A percentile compares a stretch with the other conserved stretches of the same genome.
These are phyloP conservation scores for Xylariaceae sp. DNA, from an alignment of 2,329 filamentous ascomycete species.

Conservation along the genomic window DNA sequence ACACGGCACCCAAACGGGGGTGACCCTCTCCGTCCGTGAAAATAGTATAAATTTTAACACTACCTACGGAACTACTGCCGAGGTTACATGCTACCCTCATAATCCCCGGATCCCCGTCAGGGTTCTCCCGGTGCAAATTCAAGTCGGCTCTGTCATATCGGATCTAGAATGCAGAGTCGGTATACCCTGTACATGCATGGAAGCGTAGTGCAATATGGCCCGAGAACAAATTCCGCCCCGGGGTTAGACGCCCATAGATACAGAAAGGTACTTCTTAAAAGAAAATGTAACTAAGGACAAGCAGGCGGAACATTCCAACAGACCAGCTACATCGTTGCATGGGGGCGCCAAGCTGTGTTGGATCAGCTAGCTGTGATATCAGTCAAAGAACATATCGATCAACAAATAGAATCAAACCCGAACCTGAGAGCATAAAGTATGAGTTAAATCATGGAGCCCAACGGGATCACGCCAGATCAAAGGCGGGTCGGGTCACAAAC, in stretches of 20 bases:
- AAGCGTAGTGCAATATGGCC: background rate
- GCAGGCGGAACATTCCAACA: background rate
- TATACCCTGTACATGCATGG: background rate
- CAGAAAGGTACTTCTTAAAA: background rate
- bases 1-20: background rate
- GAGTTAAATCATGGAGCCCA: background rate
- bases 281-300: background rate
- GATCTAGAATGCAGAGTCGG: background rate
- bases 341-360: background rate
- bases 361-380: background rate
- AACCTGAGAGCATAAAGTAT: no score
- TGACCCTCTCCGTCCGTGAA: background rate
- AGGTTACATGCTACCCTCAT: background rate
- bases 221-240: background rate
- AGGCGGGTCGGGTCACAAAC: background rate
- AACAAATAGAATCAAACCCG: background rate
- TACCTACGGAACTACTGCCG: background rate
- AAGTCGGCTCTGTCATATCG: background rate
- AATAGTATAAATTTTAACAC: background rate
- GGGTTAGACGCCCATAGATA: background rate
- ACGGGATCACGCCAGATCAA: background rate
- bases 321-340: background rate
- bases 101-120: background rate
- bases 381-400: background rate
- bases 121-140: background rate